Percentiles rank a stretch among this genome's conserved stretches.
Conservation (phyloP, 306 rosid genomes). For the Dalbergia cochinchinensis region DNA sequence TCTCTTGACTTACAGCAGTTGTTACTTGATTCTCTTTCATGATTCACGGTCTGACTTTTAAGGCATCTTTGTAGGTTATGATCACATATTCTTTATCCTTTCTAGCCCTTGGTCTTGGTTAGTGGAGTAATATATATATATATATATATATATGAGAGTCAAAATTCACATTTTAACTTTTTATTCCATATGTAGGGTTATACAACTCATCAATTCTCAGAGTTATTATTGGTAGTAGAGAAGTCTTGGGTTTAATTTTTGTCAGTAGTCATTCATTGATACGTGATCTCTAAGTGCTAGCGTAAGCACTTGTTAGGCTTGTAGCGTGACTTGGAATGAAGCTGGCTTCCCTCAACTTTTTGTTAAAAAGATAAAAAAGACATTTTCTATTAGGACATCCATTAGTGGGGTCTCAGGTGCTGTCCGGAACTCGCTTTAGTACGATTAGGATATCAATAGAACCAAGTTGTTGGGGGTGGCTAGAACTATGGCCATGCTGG, state of each 20-base stretch:
- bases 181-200: too few species aligned
- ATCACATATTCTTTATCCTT: slow-evolving; percentile 18
- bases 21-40: slow-evolving; percentile 9
- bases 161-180: too few species aligned
- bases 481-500: slow-evolving; percentile 23
- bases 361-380: not conserved
- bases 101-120: slow-evolving; percentile 8
- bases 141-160: too few species aligned
- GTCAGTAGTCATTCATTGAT: not conserved
- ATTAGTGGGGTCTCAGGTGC: not conserved
- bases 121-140: slow-evolving; percentile 1
- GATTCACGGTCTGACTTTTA: slow-evolving; percentile 23
- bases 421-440: not conserved
- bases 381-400: not conserved
- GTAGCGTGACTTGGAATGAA: slow-evolving; percentile 1
- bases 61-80: slow-evolving; percentile 11
- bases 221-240: too few species aligned
- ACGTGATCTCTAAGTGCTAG: not conserved
- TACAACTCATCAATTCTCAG: too few species aligned
- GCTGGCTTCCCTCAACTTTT: not conserved
- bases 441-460: not conserved
- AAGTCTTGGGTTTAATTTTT: not conserved
- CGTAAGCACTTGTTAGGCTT: not conserved
- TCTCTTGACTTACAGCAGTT: slow-evolving; percentile 35
- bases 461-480: slow-evolving; percentile 18